Base-by-base conservation (phyloP, 2,329 filamentous ascomycete genomes). In the Penicillium nordicum region DNA sequence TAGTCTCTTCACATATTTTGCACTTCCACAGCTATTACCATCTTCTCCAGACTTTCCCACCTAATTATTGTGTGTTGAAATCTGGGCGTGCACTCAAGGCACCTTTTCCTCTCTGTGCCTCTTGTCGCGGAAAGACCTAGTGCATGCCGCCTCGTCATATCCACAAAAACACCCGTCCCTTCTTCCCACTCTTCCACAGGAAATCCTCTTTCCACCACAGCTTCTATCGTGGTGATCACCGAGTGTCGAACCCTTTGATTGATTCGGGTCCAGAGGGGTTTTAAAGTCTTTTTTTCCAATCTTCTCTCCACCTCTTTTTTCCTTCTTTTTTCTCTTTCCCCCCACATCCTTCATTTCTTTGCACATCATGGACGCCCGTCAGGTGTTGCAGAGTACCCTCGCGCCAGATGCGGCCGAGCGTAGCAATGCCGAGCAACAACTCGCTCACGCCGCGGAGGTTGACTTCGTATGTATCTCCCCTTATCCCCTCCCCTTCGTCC, bases 381-480 rank as follows among this genome's bases (percentile, higher is more conserved):
- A 92, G 81, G 93, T 99, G 82, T 89, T 99, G 82, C 87, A 91
- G 79, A 93, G 92, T 82, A 97, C 94, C 77, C 87, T 97, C 80
- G 95, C 92, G 74, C 84, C 92, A 74, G 94, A 99, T 84, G 89
- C 91, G 76, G 84, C 86, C 73, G 87, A 90, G 77, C 92, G 94
- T 82, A 88, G 90, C 76, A 88, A 87, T 78, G 93, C 94, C 68
- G 94, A 99, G 81, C 88, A 94, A 77, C 92, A 97, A 80, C 90
- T 99, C 68, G 86, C 83, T 69, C 90, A 94, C 78, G 94, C 94
- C 70, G 90, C 93, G 65, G 91, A 96, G 77, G 88, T 87, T 74
- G 93, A 99, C 81, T 99, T 97, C 77, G 94, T 99, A 87, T 72
- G 87, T 77, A 11, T 63, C 55, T 66, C 60, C 62, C 14, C 18